Percentiles rank a stretch among this genome's conserved stretches.
Conservation (phyloP, 129 eudicot species). For the Flaveria ramosissima region DNA sequence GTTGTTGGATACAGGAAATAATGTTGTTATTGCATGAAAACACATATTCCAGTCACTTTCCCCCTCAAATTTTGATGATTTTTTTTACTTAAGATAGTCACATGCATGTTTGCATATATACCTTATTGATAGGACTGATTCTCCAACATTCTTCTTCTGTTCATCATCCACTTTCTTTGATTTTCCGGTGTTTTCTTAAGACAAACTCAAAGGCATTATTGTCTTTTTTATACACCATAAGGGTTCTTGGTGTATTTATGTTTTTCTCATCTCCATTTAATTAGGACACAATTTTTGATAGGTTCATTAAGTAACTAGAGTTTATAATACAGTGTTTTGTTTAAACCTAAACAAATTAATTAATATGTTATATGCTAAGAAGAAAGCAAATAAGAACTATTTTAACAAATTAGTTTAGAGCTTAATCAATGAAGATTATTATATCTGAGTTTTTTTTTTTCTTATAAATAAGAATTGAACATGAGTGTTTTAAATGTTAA, state of each 20-base stretch:
- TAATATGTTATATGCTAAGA: not conserved
- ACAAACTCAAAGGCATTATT: slow-evolving; percentile 38
- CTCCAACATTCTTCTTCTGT: slow-evolving; percentile 47
- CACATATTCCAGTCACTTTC: slow-evolving; percentile 40
- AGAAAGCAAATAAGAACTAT: not conserved
- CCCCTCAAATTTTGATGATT: slow-evolving; percentile 19
- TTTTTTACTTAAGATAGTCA: slow-evolving; percentile 37
- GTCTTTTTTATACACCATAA: slow-evolving; percentile 32
- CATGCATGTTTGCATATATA: slow-evolving; percentile 33
- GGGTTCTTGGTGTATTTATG: slow-evolving; percentile 8
- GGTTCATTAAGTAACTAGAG: not conserved
- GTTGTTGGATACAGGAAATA: slow-evolving; percentile 38
- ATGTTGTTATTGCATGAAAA: slow-evolving; percentile 37
- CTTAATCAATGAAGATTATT: not conserved
- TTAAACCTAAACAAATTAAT: slow-evolving; percentile 12
- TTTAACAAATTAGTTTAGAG: not conserved
- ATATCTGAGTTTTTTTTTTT: not conserved
- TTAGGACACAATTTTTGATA: slow-evolving; percentile 14
- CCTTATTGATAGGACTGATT: slow-evolving; percentile 41
- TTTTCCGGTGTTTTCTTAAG: slow-evolving; percentile 33
- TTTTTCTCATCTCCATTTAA: slow-evolving; percentile 19
- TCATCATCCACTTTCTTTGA: slow-evolving; percentile 37
- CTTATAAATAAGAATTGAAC: not conserved
- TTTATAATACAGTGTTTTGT: not conserved
- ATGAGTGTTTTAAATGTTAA: not conserved